phyloP scores from a whole-genome alignment of 768 basidiomycete genomes.

The Leccinellum luteum region DNA sequence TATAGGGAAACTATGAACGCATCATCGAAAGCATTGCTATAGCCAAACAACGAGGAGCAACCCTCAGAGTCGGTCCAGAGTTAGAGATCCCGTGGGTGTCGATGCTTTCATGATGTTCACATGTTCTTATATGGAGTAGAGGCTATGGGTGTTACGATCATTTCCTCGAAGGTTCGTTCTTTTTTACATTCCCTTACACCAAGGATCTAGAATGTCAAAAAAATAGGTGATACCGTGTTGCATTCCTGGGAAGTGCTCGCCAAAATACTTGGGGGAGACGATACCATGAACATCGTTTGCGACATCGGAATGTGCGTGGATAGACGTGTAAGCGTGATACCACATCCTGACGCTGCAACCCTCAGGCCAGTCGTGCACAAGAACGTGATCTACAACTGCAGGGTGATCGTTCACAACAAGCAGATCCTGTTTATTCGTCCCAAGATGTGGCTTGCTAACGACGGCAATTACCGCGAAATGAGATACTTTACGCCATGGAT shows the following conservation, averaged over 20 bases:
- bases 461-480: constrained; percentile 92
- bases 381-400: constrained; percentile 97
- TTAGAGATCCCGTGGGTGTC: constrained; percentile 83
- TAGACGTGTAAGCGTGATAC: neutral
- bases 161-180: constrained; percentile 80
- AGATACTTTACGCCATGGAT: constrained; percentile 94
- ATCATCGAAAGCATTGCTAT: constrained; percentile 85
- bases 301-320: constrained; percentile 89
- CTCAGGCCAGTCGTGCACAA: constrained; percentile 94
- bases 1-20: constrained; percentile 87
- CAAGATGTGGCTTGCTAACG: constrained; percentile 99
- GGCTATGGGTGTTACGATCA: constrained; percentile 98
- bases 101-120: neutral
- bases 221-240: constrained; percentile 85
- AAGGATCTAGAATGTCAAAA: neutral
- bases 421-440: constrained; percentile 93
- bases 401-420: constrained; percentile 81
- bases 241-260: constrained; percentile 98
- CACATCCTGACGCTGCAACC: constrained; percentile 3
- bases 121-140: constrained; percentile 39
- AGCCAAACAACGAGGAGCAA: constrained; percentile 86
- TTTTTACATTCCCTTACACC: neutral
- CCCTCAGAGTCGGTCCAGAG: constrained; percentile 92
- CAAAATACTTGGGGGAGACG: constrained; percentile 81
- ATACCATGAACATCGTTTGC: constrained; percentile 83